A percentile compares a stretch with the other conserved stretches of the same genome.
These are phyloP conservation scores for Geotrichum citri-aurantii DNA, from an alignment of 1,139 yeast genomes.

Conservation along the genomic window DNA sequence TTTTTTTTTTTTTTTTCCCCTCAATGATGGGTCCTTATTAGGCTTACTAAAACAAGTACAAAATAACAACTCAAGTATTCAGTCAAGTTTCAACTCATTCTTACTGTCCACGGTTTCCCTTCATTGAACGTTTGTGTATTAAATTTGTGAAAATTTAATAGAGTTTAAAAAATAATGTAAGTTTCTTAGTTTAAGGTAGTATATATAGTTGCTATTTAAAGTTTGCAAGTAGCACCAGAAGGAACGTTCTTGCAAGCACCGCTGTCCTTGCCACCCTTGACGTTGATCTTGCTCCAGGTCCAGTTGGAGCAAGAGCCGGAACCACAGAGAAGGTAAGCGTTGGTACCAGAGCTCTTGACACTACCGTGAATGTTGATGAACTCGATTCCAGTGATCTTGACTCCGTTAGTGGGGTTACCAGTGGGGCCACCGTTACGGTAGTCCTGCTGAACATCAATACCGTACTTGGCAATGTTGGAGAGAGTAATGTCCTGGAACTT, in stretches of 20 bases:
- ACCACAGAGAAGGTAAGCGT: constrained; percentile 8
- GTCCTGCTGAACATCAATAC: constrained; percentile 11
- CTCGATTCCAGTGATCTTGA: neutral
- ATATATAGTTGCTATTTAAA: no score
- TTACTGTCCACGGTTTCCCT: no score
- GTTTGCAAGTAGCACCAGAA: constrained; percentile 2
- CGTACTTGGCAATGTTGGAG: constrained; percentile 7
- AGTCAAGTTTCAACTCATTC: no score
- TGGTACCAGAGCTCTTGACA: constrained; percentile 2
- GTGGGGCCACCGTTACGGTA: constrained; percentile 9
- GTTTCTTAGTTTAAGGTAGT: no score
- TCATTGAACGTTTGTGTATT: no score
- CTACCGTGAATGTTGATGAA: constrained; percentile 5
- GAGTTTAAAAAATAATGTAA: no score
- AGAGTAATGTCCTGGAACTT: constrained; percentile 4
- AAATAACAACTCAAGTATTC: no score
- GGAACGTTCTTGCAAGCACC: constrained; percentile 6
- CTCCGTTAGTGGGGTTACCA: constrained; percentile 7
- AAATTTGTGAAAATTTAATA: no score
- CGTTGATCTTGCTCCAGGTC: constrained; percentile 1
- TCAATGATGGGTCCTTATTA: no score
- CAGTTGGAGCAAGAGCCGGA: constrained; percentile 3
- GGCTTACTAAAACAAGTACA: no score
- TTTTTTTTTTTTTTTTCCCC: neutral
- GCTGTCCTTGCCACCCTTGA: constrained; percentile 7